phyloP scores from a whole-genome alignment of 2,329 filamentous ascomycete species.

The Mycosphaerella sp. region DNA sequence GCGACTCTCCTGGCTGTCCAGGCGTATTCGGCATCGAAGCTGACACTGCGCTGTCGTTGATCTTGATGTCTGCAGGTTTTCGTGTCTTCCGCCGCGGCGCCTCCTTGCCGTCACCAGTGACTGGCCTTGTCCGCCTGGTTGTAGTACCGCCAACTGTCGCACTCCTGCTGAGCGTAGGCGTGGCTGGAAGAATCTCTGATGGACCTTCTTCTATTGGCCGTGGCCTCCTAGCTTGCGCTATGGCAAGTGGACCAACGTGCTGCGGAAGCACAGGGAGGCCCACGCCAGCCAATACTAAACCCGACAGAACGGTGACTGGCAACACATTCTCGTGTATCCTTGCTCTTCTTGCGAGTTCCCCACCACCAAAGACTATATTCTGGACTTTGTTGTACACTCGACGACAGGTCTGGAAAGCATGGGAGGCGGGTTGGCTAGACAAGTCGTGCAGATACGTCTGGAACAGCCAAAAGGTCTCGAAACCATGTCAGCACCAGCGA shows the following conservation, averaged over 20 bases:
- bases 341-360: constrained; percentile 62
- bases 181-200: constrained; percentile 51
- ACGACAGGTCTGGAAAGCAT: constrained; percentile 74
- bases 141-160: constrained; percentile 56
- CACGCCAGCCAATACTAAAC: constrained; percentile 70
- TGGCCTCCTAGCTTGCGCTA: constrained; percentile 74
- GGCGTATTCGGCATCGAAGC: constrained; percentile 19
- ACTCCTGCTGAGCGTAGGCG: constrained; percentile 57
- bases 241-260: constrained; percentile 72
- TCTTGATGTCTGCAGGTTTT: constrained; percentile 31
- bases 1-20: constrained; percentile 7
- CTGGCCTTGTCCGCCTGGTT: constrained; percentile 40
- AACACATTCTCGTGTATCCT: constrained; percentile 77
- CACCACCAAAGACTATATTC: constrained; percentile 74
- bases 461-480: constrained; percentile 82
- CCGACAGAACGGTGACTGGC: constrained; percentile 73
- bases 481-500: constrained; percentile 16
- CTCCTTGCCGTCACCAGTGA: constrained; percentile 26
- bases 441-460: constrained; percentile 83
- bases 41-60: constrained; percentile 16
- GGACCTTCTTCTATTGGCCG: constrained; percentile 57
- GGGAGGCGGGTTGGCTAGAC: constrained; percentile 65
- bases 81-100: constrained; percentile 30
- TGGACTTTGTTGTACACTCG: constrained; percentile 85
- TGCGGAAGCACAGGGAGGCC: constrained; percentile 68